phyloP scores from a whole-genome alignment of 495 filamentous ascomycete species.

The Aspergillus incahuasiensis region DNA sequence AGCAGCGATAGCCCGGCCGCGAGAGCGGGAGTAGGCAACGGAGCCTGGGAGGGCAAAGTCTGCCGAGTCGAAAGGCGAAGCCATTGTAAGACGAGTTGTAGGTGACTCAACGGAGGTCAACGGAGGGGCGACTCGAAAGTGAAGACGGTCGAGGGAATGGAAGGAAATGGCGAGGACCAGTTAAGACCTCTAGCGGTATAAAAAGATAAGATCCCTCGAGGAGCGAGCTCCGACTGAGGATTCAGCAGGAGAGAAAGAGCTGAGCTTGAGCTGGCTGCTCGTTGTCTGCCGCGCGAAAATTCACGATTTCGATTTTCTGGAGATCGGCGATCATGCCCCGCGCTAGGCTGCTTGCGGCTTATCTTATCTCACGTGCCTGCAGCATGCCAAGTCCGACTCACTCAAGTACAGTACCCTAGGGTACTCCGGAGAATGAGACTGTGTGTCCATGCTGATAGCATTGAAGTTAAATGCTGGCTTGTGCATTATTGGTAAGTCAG shows the following conservation, averaged over 20 bases:
- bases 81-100: constrained; percentile 27
- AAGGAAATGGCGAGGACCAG: constrained; percentile 2
- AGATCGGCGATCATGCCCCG: constrained; percentile 20
- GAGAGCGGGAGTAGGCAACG: constrained; percentile 51
- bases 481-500: too few relatives aligned
- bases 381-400: too few relatives aligned
- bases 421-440: too few relatives aligned
- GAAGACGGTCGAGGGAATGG: constrained; percentile 1
- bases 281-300: constrained; percentile 12
- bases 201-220: constrained; percentile 19
- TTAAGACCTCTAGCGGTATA: constrained; percentile 10
- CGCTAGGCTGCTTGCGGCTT: constrained; percentile 30
- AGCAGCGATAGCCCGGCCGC: constrained; percentile 44
- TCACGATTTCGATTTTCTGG: constrained; percentile 13
- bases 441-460: too few relatives aligned
- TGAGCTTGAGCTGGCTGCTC: constrained; percentile 12
- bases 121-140: not conserved
- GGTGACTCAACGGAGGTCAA: not conserved
- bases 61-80: constrained; percentile 26
- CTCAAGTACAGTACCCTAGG: too few relatives aligned
- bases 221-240: constrained; percentile 16
- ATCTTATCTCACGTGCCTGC: constrained; percentile 38
- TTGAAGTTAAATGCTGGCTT: too few relatives aligned
- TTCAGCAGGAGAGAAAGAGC: constrained; percentile 12
- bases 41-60: constrained; percentile 50